Base-by-base conservation (phyloP, 495 filamentous ascomycete species). In the Hypoxylon fuscum region DNA sequence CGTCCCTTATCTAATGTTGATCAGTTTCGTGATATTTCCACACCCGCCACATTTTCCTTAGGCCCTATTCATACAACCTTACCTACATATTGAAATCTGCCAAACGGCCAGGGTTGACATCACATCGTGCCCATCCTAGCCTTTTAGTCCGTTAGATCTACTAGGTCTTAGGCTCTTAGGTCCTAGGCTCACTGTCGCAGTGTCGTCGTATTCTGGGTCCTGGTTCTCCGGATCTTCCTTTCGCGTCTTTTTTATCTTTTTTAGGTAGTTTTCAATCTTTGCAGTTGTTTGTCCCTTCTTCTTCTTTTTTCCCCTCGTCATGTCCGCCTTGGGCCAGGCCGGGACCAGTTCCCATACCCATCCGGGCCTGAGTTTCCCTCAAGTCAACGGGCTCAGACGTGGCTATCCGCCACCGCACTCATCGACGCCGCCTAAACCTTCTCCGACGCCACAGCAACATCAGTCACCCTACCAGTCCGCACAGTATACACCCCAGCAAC, bases 381-480 rank as follows among this genome's bases (percentile, higher is more conserved):
- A 69, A 55, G 59, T 68, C 55, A 56, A 44, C 55, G 65, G 65
- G 44, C 50, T 65, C 18, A 59, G 66, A 66, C 69, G 69, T 54
- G 58, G 49, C 42, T 74, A 66, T 55, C 70, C 66, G 55, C 68
- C 74, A 35, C 69, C 75, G 21, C 78, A 75, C 59, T 62, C 72
- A 42, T 68, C 65, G 44, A 77, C 60, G 50, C 74, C 71, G 22
- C 74, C 72, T 51, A 80, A 80, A 71, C 73, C 77, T 17, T 74
- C 77, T 46, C 73, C 76, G 25, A 72, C 77, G 42, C 74, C 76
- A 23, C 61, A 73, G 29, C 75, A 76, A 41, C 74, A 76, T 56
- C 71, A 74, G 59, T 75, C 76, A 7, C 74, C 79, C n/a, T 79
- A 78, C 53, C 73, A 76, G 50, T 44, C 74, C 3, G 71, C 76